These are phyloP conservation scores for Trebouxiophyceae sp. DNA, from an alignment of 163 green algal species.

Conservation along the genomic window DNA sequence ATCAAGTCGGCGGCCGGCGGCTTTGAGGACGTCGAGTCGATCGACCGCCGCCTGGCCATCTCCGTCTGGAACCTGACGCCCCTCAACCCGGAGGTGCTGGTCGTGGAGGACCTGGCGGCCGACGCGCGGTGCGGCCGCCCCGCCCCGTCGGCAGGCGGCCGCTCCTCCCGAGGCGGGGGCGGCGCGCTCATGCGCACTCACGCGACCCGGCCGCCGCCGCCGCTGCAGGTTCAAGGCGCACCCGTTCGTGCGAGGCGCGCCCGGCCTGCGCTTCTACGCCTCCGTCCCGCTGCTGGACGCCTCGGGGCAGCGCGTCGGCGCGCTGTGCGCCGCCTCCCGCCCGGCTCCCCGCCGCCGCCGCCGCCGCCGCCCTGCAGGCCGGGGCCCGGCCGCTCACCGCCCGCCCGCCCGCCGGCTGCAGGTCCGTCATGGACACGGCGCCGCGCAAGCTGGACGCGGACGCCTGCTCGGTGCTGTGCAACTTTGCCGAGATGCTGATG, in stretches of 20 bases:
- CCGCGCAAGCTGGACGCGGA: conserved; percentile 49
- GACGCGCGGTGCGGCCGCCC: conserved; percentile 24
- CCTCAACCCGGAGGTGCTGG: conserved; percentile 47
- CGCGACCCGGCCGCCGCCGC: too few relatives aligned
- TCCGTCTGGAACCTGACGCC: conserved; percentile 64
- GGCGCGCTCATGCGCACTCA: too few relatives aligned
- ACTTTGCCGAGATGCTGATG: conserved; percentile 64
- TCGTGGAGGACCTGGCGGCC: conserved; percentile 52
- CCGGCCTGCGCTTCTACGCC: conserved; percentile 52
- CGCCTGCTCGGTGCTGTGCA: conserved; percentile 57
- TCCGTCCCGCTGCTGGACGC: conserved; percentile 47
- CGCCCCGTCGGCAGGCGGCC: too few relatives aligned
- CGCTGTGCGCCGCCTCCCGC: conserved; percentile 19
- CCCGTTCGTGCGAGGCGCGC: conserved; percentile 30
- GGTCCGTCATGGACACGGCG: conserved; percentile 43
- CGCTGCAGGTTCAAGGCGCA: conserved; percentile 39
- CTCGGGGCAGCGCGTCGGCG: conserved; percentile 40
- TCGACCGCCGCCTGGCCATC: conserved; percentile 32
- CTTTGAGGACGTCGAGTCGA: not conserved
- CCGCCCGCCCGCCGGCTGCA: not conserved
- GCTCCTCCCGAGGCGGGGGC: too few relatives aligned
- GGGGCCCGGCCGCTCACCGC: not conserved
- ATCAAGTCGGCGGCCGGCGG: not conserved
- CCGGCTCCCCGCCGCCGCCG: too few relatives aligned
- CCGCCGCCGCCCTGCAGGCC: not conserved